Base-by-base conservation (phyloP, 768 basidiomycete genomes). In the Suillus sp. region DNA sequence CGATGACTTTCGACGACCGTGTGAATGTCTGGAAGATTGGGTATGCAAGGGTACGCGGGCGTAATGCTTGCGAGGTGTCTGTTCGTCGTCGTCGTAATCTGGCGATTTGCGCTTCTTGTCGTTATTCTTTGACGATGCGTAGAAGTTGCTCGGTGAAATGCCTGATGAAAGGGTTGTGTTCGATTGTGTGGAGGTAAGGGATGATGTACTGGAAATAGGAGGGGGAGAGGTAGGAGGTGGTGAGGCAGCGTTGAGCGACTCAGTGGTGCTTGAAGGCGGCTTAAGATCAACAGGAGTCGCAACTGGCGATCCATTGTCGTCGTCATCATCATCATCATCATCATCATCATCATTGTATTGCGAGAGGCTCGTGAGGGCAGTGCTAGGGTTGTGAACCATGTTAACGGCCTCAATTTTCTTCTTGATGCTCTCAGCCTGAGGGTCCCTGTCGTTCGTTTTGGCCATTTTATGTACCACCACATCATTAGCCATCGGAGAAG, bases 351-450 rank as follows among this genome's bases (percentile, higher is more conserved):
- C 79, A 22, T 68, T 69, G 62, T 83, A 84, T 66, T 77, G 76
- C 1, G 75, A 65, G 32, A 83, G 77, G 57, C 78, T 77, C 61
- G 67, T 63, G 14, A 81, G 71, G 42, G 80, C 79, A 22, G 72
- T 72, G 60, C 70, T 74, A 34, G 77, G 70, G 62, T 61, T 65
- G 38, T 67, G 61, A 30, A 63, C 64, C 35, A 68, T 64, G 38
- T 71, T 66, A 25, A 75, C 70, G 27, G 81, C 80, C 18, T 78
- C 77, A 42, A 87, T 88, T 72, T 83, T 88, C 71, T 76, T 82
- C 73, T 84, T 83, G 59, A 88, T 68, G 25, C 72, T 65, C 42
- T 75, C 74, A 10, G 86, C 84, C 71, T 87, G 86, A 9, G 86
- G 87, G 62, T 89, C 86, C n/a, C 61, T 59, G 25, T 67, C 59